These are phyloP conservation scores for Gillenia trifoliata DNA, from an alignment of 306 rosid genomes.

Conservation along the genomic window DNA sequence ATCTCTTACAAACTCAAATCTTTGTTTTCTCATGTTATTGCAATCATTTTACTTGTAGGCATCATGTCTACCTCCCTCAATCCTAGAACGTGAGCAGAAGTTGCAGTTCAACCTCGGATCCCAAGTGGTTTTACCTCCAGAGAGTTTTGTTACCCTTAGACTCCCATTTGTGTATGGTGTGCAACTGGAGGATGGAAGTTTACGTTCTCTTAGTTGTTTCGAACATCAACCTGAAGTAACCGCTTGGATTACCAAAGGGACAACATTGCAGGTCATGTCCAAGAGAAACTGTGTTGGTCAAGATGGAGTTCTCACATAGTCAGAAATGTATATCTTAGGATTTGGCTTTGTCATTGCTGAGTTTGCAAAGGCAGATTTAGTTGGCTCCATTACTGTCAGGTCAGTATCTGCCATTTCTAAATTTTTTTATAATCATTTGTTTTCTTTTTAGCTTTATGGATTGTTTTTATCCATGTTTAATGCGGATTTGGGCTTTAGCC, in stretches of 20 bases:
- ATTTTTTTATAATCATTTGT: not conserved
- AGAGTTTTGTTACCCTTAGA: conserved; percentile 80
- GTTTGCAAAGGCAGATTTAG: conserved; percentile 20
- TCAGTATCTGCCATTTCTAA: not conserved
- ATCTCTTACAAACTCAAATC: not conserved
- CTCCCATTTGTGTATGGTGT: conserved; percentile 86
- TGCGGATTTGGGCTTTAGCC: no score
- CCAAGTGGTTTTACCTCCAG: conserved; percentile 77
- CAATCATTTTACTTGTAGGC: conserved; percentile 42
- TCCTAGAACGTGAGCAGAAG: conserved; percentile 59
- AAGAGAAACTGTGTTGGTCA: conserved; percentile 46
- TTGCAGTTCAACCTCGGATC: conserved; percentile 77
- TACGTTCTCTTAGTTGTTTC: conserved; percentile 59
- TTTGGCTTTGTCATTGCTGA: conserved; percentile 11
- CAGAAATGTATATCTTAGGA: conserved; percentile 22
- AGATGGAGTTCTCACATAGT: conserved; percentile 40
- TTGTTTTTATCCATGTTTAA: no score
- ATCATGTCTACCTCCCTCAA: conserved; percentile 60
- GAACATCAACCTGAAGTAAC: conserved; percentile 80
- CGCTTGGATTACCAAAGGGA: conserved; percentile 85
- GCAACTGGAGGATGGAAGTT: conserved; percentile 63
- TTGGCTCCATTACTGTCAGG: conserved; percentile 32
- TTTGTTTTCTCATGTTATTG: not conserved
- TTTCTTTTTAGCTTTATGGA: no score
- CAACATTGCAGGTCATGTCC: conserved; percentile 63